Evolutionary conservation across 257 asterid genomes (phyloP).

Genomic region (Gentiana macrophylla): DNA sequence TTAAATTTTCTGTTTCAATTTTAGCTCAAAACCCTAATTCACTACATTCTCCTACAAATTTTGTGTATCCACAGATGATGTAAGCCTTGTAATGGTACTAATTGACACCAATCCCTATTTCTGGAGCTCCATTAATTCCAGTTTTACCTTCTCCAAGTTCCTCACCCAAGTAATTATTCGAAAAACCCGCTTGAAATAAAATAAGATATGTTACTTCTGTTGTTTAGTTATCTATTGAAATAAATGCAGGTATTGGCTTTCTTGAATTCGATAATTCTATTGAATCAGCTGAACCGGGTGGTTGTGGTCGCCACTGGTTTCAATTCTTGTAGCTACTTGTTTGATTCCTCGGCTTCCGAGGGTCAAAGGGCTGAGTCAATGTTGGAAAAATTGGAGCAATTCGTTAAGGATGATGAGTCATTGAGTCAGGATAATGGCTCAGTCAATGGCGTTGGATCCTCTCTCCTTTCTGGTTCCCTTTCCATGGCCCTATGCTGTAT

Average conservation of each 20-base stretch:
- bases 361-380: slow-evolving; percentile 55
- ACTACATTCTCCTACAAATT: background rate
- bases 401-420: slow-evolving; percentile 59
- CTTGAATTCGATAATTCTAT: slow-evolving; percentile 58
- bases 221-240: background rate
- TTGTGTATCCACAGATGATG: slow-evolving; percentile 51
- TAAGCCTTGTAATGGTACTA: slow-evolving; percentile 71
- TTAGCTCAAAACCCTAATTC: background rate
- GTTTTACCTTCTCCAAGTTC: slow-evolving; percentile 52
- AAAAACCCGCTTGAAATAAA: background rate
- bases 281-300: slow-evolving; percentile 78
- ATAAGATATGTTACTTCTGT: background rate
- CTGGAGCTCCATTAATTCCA: slow-evolving; percentile 64
- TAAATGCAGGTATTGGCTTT: slow-evolving; percentile 60
- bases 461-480: slow-evolving; percentile 86
- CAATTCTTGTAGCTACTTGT: slow-evolving; percentile 61
- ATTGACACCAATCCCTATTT: slow-evolving; percentile 75
- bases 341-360: slow-evolving; percentile 53
- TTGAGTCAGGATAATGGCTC: slow-evolving; percentile 38
- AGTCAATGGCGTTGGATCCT: slow-evolving; percentile 51
- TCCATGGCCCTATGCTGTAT: slow-evolving; percentile 98
- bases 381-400: slow-evolving; percentile 61
- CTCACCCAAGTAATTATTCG: slow-evolving; percentile 52
- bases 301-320: slow-evolving; percentile 80
- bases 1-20: background rate